Evolutionary conservation across 805 yeast species (phyloP).

Genomic region (Kodamaea kakaduensis): DNA sequence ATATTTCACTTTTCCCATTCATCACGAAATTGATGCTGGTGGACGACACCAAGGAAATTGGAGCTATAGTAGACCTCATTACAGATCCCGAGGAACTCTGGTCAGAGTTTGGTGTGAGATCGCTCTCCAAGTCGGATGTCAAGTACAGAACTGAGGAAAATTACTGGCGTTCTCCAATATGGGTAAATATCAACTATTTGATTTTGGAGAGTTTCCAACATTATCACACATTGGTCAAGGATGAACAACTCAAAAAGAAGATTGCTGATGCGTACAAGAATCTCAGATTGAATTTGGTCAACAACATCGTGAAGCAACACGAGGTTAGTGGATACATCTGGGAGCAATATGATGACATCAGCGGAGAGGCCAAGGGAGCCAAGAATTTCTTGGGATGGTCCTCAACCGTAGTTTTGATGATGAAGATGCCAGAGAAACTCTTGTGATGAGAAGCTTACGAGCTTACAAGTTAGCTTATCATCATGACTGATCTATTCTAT

Average conservation of each 20-base stretch:
- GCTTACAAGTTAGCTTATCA: too few species aligned
- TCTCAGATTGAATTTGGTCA: conserved; percentile 63
- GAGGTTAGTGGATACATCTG: conserved; percentile 73
- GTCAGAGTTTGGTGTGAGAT: conserved; percentile 75
- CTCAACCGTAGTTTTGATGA: conserved; percentile 69
- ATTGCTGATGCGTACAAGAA: conserved; percentile 42
- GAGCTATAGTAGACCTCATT: conserved; percentile 52
- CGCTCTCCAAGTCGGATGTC: conserved; percentile 65
- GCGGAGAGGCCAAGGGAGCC: conserved; percentile 77
- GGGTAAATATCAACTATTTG: conserved; percentile 89
- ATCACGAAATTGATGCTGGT: conserved; percentile 59
- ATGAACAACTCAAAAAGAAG: conserved; percentile 34
- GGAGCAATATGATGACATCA: conserved; percentile 81
- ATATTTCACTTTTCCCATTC: conserved; percentile 83
- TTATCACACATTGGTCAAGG: conserved; percentile 41
- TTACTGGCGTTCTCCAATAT: conserved; percentile 94
- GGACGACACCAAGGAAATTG: conserved; percentile 41
- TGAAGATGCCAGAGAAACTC: conserved; percentile 67
- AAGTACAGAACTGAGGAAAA: conserved; percentile 76
- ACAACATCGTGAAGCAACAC: conserved; percentile 70
- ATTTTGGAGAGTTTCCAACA: conserved; percentile 63
- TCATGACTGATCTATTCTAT: too few species aligned
- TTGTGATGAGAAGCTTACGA: conserved; percentile 5
- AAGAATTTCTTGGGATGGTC: conserved; percentile 96
- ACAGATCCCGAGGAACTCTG: conserved; percentile 72